phyloP scores from a whole-genome alignment of 1,284 basidiomycete species.

The Cryptococcus sp. region DNA sequence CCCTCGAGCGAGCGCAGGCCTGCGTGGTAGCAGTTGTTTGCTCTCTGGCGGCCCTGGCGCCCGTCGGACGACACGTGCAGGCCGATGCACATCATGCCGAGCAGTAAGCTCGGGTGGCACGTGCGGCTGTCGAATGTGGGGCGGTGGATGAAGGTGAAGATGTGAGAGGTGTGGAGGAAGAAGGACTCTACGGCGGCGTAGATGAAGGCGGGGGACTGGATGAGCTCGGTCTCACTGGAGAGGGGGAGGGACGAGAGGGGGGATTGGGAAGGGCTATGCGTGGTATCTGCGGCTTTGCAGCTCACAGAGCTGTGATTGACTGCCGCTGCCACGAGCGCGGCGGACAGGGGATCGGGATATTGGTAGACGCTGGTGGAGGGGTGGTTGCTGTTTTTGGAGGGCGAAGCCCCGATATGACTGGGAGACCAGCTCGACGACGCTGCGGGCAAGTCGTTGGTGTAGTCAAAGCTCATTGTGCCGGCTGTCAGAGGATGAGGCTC shows the following conservation, averaged over 20 bases:
- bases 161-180: neutral
- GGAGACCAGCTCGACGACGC: neutral
- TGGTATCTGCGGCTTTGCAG: neutral
- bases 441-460: neutral
- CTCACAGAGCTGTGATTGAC: neutral
- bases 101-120: constrained; percentile 1
- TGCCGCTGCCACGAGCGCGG: neutral
- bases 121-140: constrained; percentile 1
- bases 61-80: constrained; percentile 1
- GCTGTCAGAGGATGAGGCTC: neutral
- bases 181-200: neutral
- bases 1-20: constrained; percentile 3
- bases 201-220: neutral
- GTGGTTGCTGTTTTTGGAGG: neutral
- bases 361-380: neutral
- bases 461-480: neutral
- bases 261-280: neutral
- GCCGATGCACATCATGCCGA: constrained; percentile 5
- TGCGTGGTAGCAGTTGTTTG: neutral
- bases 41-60: neutral
- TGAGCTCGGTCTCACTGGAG: neutral
- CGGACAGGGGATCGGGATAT: neutral
- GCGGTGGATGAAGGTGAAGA: constrained; percentile 7
- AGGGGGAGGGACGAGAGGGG: neutral
- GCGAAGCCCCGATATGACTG: neutral